Evolutionary conservation across 2,329 filamentous ascomycete genomes (phyloP).

Genomic region (Grosmannia clavigera): DNA sequence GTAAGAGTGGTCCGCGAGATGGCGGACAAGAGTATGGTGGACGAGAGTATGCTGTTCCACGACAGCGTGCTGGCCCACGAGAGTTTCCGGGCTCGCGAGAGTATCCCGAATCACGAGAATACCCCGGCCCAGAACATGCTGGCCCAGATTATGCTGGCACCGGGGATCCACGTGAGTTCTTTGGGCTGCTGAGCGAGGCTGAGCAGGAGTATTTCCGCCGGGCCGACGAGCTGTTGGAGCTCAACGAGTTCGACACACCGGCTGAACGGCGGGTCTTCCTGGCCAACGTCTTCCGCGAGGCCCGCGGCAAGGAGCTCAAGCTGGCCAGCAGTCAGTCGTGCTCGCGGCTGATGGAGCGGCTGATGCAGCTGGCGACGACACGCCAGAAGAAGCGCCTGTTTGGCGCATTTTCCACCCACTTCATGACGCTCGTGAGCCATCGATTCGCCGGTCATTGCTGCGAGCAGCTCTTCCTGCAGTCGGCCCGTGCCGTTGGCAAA

Average conservation of each 20-base stretch:
- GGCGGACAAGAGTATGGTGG: too few relatives aligned
- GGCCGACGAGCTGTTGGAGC: constrained; percentile 78
- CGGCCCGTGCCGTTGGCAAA: constrained; percentile 33
- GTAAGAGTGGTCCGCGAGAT: too few relatives aligned
- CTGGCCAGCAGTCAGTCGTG: constrained; percentile 92
- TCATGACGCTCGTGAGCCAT: constrained; percentile 82
- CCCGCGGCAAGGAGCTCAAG: constrained; percentile 86
- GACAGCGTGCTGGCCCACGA: too few relatives aligned
- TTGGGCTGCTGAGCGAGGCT: constrained; percentile 80
- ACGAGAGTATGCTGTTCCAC: too few relatives aligned
- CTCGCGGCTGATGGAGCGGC: constrained; percentile 80
- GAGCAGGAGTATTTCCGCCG: constrained; percentile 94
- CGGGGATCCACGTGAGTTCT: constrained; percentile 58
- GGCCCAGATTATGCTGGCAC: background rate
- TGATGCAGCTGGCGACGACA: constrained; percentile 71
- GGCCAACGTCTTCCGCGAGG: constrained; percentile 75
- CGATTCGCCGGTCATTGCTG: constrained; percentile 96
- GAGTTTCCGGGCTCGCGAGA: too few relatives aligned
- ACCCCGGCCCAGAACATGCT: background rate
- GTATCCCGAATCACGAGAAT: too few relatives aligned
- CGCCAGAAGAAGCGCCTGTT: constrained; percentile 80
- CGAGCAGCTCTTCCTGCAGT: constrained; percentile 79
- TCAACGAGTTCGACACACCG: constrained; percentile 67
- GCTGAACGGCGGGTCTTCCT: constrained; percentile 64
- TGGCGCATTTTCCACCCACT: constrained; percentile 72